phyloP scores from a whole-genome alignment of 176 grass and related monocot species.

The Alopecurus myosuroides region DNA sequence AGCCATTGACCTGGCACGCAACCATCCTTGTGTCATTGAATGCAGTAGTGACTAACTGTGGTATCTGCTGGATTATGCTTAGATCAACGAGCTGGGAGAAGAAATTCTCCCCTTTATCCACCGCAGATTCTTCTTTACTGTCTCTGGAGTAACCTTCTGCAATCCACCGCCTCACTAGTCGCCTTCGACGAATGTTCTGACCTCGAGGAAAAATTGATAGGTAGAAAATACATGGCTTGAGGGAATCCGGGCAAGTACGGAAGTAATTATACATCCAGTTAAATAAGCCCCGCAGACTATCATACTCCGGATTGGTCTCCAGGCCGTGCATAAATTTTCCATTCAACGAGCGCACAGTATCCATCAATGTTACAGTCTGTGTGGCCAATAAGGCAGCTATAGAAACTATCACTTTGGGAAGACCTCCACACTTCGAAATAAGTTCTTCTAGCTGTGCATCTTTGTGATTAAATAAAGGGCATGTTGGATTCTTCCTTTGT shows the following conservation, averaged over 20 bases:
- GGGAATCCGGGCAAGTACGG: not conserved
- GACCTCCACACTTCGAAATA: slow-evolving; percentile 24
- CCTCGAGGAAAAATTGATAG: slow-evolving; percentile 17
- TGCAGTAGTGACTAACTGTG: not conserved
- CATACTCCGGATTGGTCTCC: not conserved
- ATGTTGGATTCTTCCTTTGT: not conserved
- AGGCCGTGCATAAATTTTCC: not conserved
- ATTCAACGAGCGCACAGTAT: not conserved
- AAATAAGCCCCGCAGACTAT: not conserved
- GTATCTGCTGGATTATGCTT: not conserved
- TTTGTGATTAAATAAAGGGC: not conserved
- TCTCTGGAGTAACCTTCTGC: slow-evolving; percentile 9
- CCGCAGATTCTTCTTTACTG: not conserved
- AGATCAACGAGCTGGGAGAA: slow-evolving; percentile 17
- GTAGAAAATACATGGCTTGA: slow-evolving; percentile 45
- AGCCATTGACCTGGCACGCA: slow-evolving; percentile 13
- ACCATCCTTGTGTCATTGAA: not conserved
- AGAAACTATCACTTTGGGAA: slow-evolving; percentile 40
- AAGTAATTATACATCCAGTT: slow-evolving; percentile 16
- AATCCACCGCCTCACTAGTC: slow-evolving; percentile 38
- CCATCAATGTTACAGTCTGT: not conserved
- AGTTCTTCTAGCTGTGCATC: not conserved
- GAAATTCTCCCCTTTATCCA: not conserved
- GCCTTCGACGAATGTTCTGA: not conserved
- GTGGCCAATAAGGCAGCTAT: slow-evolving; percentile 4